These are phyloP conservation scores for Paraphoma chrysanthemicola DNA, from an alignment of 2,329 filamentous ascomycete genomes.

Conservation along the genomic window DNA sequence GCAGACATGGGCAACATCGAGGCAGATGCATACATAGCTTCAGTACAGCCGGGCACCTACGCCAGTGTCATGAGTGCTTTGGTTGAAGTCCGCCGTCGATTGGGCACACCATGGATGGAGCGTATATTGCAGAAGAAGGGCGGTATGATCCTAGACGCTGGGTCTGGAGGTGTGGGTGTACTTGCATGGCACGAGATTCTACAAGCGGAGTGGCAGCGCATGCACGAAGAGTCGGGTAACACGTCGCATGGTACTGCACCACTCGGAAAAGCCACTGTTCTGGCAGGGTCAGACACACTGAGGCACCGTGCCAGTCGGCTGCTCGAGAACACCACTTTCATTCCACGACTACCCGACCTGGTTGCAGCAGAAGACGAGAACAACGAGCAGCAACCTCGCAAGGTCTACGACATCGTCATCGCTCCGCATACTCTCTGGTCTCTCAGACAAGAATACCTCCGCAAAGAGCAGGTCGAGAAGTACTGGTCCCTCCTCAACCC, in stretches of 20 bases:
- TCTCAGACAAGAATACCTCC: conserved; percentile 75
- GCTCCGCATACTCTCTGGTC: conserved; percentile 84
- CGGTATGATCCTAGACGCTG: conserved; percentile 75
- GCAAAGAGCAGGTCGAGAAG: conserved; percentile 82
- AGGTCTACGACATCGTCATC: conserved; percentile 88
- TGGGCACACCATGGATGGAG: conserved; percentile 75
- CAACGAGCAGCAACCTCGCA: conserved; percentile 59
- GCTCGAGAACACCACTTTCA: conserved; percentile 87
- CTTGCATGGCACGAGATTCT: conserved; percentile 80
- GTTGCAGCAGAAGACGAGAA: conserved; percentile 65
- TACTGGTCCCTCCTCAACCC: conserved; percentile 87
- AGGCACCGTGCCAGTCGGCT: conserved; percentile 77
- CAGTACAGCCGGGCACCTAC: conserved; percentile 74
- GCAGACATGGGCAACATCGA: conserved; percentile 76
- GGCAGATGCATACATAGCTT: conserved; percentile 74
- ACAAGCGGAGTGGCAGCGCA: conserved; percentile 79
- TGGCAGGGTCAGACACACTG: conserved; percentile 77
- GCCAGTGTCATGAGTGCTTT: conserved; percentile 71
- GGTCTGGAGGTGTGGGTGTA: conserved; percentile 74
- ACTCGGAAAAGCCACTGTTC: conserved; percentile 77
- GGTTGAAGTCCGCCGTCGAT: conserved; percentile 74
- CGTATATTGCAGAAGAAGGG: conserved; percentile 67
- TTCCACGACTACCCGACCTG: conserved; percentile 90
- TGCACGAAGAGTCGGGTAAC: conserved; percentile 54
- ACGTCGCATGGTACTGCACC: conserved; percentile 50